Evolutionary conservation across 1,284 basidiomycete genomes (phyloP).

Genomic region (Naganishia albida): DNA sequence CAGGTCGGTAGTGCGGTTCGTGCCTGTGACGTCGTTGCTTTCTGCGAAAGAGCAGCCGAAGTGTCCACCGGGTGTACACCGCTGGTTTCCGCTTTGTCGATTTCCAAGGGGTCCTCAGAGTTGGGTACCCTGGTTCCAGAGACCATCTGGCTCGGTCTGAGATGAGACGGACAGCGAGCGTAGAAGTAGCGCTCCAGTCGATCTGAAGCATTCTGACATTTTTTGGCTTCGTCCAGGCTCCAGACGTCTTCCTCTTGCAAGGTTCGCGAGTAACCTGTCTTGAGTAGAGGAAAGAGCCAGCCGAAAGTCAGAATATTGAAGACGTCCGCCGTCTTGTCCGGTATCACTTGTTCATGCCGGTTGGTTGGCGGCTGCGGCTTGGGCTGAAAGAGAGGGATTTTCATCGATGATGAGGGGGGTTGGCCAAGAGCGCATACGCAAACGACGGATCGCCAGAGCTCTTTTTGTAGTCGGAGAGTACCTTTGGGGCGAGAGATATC

Average conservation of each 20-base stretch:
- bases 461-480: too few species aligned
- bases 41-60: background rate
- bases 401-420: background rate
- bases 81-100: background rate
- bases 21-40: background rate
- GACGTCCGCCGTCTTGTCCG: conserved; percentile 14
- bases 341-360: conserved; percentile 16
- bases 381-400: conserved; percentile 10
- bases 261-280: conserved; percentile 17
- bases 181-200: conserved; percentile 23
- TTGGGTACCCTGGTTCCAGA: background rate
- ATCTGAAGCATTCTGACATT: conserved; percentile 10
- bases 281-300: conserved; percentile 26
- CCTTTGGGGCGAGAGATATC: too few species aligned
- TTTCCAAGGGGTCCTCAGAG: too few species aligned
- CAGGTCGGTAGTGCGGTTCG: background rate
- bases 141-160: background rate
- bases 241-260: conserved; percentile 26
- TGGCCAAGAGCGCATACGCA: background rate
- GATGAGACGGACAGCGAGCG: conserved; percentile 16
- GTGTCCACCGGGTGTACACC: background rate
- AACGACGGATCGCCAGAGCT: background rate
- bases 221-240: conserved; percentile 17
- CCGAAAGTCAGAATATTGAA: conserved; percentile 17
- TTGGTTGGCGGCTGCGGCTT: conserved; percentile 1